Evolutionary conservation across 768 basidiomycete genomes (phyloP), one percentile per base, ranked within the genome.

Genomic region (Serendipita sp.): DNA sequence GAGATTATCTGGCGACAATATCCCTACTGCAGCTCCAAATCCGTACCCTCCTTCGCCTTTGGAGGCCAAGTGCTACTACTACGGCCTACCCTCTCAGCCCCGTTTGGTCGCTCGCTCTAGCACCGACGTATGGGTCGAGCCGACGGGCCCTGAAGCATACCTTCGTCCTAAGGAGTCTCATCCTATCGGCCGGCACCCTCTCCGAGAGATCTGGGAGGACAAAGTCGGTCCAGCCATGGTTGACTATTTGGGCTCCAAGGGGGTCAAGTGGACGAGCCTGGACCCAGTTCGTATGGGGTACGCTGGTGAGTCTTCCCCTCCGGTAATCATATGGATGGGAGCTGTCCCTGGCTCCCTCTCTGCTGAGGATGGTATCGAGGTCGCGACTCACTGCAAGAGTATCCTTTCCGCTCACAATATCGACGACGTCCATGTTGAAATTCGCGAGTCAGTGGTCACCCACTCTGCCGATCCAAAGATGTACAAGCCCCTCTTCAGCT

Each of bases 11-110:
- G 0, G 23, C 23, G 23, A 23, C 23, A 23, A 23, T 40, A 13
- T 40, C 13, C 2, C 40, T 40, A 13, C 5, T 13, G 40, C 40
- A 6, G 6, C 40, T 6, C 5, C 40, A 6, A 13, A 5, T 40
- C 40, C 40, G 40, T 40, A 40, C 40, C 40, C 40, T 66, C 60
- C 65, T 31, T 68, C 68, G 5, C 37, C 52, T 4, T 31, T 45
- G 10, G 73, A 74, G 66, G 67, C 72, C 62, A 64, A 48, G 44
- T 52, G 31, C 50, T 71, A 68, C 63, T 72, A 72, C 65, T n/a
- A 63, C 29, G 72, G 73, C 66, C 46, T 74, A 18, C 73, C 72
- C 60, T 73, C 74, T 44, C 13, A 37, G 13, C 72, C 73, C 0
- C 29, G 8, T 33, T 64, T 75, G 46, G 66, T 74, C 31, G 73